phyloP scores from a whole-genome alignment of 208 protist species.

The Angomonas deanei region DNA sequence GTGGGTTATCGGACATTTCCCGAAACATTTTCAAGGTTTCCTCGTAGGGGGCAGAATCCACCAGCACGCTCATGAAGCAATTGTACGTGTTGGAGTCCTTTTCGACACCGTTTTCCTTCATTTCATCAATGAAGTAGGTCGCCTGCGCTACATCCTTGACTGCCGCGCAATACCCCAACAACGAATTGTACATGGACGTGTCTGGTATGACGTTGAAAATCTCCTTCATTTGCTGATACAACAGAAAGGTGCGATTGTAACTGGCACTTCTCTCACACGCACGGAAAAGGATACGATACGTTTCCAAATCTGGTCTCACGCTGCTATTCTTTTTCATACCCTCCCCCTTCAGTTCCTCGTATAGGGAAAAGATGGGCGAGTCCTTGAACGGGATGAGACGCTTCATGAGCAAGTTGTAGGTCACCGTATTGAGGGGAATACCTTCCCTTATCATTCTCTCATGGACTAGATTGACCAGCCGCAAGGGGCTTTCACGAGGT shows the following conservation, averaged over 20 bases:
- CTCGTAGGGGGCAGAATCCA: slow-evolving; percentile 73
- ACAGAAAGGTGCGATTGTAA: slow-evolving; percentile 75
- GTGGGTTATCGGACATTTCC: slow-evolving; percentile 42
- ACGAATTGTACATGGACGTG: slow-evolving; percentile 77
- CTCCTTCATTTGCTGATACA: slow-evolving; percentile 84
- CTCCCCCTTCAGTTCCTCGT: slow-evolving; percentile 82
- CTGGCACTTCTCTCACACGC: slow-evolving; percentile 80
- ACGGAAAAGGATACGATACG: slow-evolving; percentile 78
- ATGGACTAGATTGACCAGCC: slow-evolving; percentile 62
- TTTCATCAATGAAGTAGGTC: slow-evolving; percentile 85
- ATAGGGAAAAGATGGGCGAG: slow-evolving; percentile 72
- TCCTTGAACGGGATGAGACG: slow-evolving; percentile 72
- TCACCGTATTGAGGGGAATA: slow-evolving; percentile 83
- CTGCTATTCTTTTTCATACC: slow-evolving; percentile 48
- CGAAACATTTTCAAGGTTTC: slow-evolving; percentile 77
- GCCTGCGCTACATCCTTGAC: slow-evolving; percentile 84
- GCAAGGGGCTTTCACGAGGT: slow-evolving; percentile 47
- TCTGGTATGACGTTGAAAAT: slow-evolving; percentile 72
- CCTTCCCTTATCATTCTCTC: slow-evolving; percentile 78
- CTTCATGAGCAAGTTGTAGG: slow-evolving; percentile 89
- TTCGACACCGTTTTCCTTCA: slow-evolving; percentile 62
- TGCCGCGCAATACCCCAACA: slow-evolving; percentile 87
- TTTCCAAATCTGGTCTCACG: slow-evolving; percentile 72
- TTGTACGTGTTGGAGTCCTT: slow-evolving; percentile 90
- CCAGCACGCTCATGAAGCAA: slow-evolving; percentile 86